Conservation (phyloP, 2,329 filamentous ascomycete species). For the Didymosphaeria variabile region DNA sequence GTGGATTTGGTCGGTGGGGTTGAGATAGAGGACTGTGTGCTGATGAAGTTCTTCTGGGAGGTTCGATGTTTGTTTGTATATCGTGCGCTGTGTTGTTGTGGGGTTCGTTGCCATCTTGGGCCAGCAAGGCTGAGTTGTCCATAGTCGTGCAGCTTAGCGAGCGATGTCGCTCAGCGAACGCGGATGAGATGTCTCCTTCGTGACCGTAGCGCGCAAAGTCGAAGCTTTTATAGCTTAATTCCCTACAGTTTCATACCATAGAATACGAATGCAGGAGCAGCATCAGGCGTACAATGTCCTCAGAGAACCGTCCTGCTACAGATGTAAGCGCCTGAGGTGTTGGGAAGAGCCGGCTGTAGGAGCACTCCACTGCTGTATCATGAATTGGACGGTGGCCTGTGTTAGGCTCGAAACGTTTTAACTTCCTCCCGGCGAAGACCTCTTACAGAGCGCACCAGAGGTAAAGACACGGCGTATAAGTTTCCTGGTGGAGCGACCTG, state of each 20-base stretch:
- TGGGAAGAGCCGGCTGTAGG: not conserved
- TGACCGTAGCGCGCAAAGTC: not conserved
- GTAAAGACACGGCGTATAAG: not conserved
- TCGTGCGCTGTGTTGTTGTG: not conserved
- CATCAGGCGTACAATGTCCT: not conserved
- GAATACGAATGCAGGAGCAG: not conserved
- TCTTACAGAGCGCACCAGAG: not conserved
- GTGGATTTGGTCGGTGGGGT: not conserved
- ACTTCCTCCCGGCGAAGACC: not conserved
- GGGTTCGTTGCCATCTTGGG: not conserved
- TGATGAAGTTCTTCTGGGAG: not conserved
- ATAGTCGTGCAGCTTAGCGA: not conserved
- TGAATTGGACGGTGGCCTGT: not conserved
- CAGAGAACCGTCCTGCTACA: not conserved
- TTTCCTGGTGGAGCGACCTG: not conserved
- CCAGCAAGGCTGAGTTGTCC: slow-evolving; percentile 1
- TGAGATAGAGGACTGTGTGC: not conserved
- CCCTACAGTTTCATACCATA: not conserved
- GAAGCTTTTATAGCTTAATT: not conserved
- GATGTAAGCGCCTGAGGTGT: slow-evolving; percentile 7
- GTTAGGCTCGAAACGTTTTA: not conserved
- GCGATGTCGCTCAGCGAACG: not conserved
- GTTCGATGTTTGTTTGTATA: not conserved
- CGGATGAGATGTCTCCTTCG: not conserved
- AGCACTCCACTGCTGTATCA: not conserved